Base-by-base conservation (phyloP, 2,329 filamentous ascomycete genomes). In the Penicillium sp. region DNA sequence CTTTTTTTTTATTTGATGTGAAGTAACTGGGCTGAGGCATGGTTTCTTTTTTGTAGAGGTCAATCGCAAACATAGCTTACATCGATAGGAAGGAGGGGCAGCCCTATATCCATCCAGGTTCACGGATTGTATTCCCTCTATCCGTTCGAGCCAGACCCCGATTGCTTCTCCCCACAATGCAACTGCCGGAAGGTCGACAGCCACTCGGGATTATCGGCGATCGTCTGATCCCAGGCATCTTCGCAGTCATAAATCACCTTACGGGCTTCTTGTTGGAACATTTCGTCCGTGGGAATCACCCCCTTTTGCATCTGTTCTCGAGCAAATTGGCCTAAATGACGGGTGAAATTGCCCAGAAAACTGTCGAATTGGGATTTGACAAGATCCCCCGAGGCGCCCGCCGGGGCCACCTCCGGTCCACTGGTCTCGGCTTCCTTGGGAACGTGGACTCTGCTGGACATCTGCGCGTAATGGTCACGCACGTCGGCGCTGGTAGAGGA, bases 221-320 rank as follows among this genome's bases (percentile, higher is more conserved):
- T 63, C 12, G 66, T 68, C 34, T 70, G 65, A 45, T 76, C 72
- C 74, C 74, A 78, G 6, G 66, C 56, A 46, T 78, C 76, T 36
- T 77, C 74, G 8, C 66, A 66, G 12, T 72, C 70, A 48, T 76
- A 79, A 4, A 77, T 49, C 18, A 78, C 72, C 34, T 62, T 59
- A n/a, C 76, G 66, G 2, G 76, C 71, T 46, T 76, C 66, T 4
- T 55, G 52, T 56, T 78, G 76, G 5, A 79, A 63, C 67, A 76
- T 72, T 13, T 74, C 72, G 51, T 79, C 76, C 1, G 72, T 76
- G 18, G 76, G 54, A 12, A 68, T 55, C 1, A 72, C 60, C 2
- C 52, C 52, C 4, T 33, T 40, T 18, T 49, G 35, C 48, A 55
- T 55, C 41, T 57, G 54, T 9, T 47, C 36, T 6, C 43, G 47